These are phyloP conservation scores for Ophiocordyceps camponoti-floridani DNA, from an alignment of 2,329 filamentous ascomycete genomes.

Conservation along the genomic window DNA sequence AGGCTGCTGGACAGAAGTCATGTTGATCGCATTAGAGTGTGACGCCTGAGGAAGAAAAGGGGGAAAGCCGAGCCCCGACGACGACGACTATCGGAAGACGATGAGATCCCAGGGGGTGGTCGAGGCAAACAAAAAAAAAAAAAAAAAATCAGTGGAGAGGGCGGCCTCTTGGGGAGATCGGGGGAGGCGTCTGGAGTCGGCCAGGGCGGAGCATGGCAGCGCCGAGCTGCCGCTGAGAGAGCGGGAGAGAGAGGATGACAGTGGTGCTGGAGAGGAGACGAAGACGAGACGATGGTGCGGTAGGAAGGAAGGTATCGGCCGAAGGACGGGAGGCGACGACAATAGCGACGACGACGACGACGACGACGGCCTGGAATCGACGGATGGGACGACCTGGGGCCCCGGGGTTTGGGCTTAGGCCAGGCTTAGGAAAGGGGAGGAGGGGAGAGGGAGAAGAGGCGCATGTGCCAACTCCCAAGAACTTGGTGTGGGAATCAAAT, in stretches of 20 bases:
- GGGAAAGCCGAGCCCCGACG: neutral
- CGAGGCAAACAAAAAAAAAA: neutral
- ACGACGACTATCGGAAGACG: too few relatives aligned
- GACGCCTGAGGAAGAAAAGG: neutral
- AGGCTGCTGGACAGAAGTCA: conserved; percentile 13
- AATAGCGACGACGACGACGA: neutral
- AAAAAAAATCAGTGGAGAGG: neutral
- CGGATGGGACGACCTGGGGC: neutral
- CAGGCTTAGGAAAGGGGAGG: neutral
- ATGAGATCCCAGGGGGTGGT: neutral
- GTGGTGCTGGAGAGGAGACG: too few relatives aligned
- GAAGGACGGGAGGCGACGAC: neutral
- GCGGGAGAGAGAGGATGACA: too few relatives aligned
- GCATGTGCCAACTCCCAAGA: neutral
- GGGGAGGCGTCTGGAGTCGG: neutral
- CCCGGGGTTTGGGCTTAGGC: neutral
- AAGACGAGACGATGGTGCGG: neutral
- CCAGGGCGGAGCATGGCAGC: neutral
- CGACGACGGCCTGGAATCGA: neutral
- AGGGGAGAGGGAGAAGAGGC: neutral
- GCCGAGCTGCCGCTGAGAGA: neutral
- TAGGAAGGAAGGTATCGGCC: neutral
- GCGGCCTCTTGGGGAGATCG: neutral
- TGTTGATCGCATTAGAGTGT: conserved; percentile 10
- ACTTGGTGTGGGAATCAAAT: neutral